Conservation (phyloP, 2,329 filamentous ascomycete genomes). For the Curvularia hawaiiensis region DNA sequence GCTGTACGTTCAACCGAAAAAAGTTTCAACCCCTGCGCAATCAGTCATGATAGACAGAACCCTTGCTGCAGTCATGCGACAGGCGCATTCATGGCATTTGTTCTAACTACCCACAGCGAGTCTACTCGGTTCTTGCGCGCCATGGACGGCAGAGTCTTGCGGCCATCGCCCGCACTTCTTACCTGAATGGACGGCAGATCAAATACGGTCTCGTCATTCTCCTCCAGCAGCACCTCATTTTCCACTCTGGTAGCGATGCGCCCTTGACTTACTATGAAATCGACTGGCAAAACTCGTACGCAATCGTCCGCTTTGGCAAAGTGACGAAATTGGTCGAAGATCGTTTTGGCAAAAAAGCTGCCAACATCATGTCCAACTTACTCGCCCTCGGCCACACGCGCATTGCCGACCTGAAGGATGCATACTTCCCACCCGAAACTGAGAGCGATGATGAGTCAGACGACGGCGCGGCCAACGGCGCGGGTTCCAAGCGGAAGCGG, state of each 20-base stretch:
- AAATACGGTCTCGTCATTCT: conserved; percentile 83
- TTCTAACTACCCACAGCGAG: conserved; percentile 64
- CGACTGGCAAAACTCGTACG: conserved; percentile 80
- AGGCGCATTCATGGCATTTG: conserved; percentile 9
- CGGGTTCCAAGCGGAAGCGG: conserved; percentile 30
- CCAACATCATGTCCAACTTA: conserved; percentile 75
- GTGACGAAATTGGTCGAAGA: conserved; percentile 76
- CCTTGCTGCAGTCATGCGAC: conserved; percentile 8
- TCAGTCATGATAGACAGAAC: neutral
- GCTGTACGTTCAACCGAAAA: conserved; percentile 63
- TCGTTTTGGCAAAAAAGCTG: conserved; percentile 75
- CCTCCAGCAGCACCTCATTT: conserved; percentile 85
- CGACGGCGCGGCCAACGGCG: conserved; percentile 32
- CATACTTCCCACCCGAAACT: conserved; percentile 55
- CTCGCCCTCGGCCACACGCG: conserved; percentile 78
- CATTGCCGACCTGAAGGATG: conserved; percentile 70
- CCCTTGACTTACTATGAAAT: conserved; percentile 80
- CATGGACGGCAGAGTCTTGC: conserved; percentile 76
- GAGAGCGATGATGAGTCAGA: conserved; percentile 44
- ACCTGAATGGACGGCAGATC: conserved; percentile 74
- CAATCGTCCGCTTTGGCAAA: conserved; percentile 79
- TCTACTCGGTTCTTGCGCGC: conserved; percentile 78
- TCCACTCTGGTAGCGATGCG: conserved; percentile 69
- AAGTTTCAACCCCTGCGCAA: neutral
- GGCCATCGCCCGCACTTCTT: conserved; percentile 73